Base-by-base conservation (phyloP, 2,329 filamentous ascomycete genomes). In the Ophiostoma sp. region DNA sequence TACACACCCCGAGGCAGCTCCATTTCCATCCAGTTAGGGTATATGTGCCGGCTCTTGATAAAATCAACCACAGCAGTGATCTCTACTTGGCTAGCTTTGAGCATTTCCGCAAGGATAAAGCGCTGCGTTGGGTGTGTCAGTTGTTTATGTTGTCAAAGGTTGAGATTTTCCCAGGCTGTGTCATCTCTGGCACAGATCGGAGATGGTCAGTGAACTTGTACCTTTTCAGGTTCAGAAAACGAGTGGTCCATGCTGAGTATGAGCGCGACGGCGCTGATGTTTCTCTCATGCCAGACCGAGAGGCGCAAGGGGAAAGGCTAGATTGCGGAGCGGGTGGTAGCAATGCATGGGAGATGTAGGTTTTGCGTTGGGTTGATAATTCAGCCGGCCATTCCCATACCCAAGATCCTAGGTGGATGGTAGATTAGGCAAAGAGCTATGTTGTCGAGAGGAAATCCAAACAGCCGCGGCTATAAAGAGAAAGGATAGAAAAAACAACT, bases 41-140 rank as follows among this genome's bases (percentile, higher is more conserved):
- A 69, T 18, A 78, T 72, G 11, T 71, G 72, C 64, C 73, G 72
- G 40, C 69, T 62, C 66, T 75, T 80, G 72, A 86, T 78, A 70
- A 87, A 84, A 12, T 77, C 76, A 27, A 81, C 79, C 42, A 87
- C 75, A 18, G 75, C 75, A 11, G 77, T 74, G 38, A 84, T 74
- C 68, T 84, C 80, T 69, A 86, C 76, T 42, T 79, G 75, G 76
- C 84, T 86, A 70, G 79, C 79, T 73, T 86, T 87, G 76, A 87
- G 82, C 73, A 86, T 83, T 75, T 87, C 84, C 68, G 80, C 82
- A 68, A 87, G 79, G 70, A 86, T 77, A 74, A 85, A 85, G 71
- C 84, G 83, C 84, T 87, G 73, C n/a, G 8, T 14, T 9, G 5
- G 36, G n/a, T 36, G 4, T 60, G 55, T 60, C 16, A 60, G 55